phyloP scores from a whole-genome alignment of 2,329 filamentous ascomycete genomes.

The Arthroderma sp. region DNA sequence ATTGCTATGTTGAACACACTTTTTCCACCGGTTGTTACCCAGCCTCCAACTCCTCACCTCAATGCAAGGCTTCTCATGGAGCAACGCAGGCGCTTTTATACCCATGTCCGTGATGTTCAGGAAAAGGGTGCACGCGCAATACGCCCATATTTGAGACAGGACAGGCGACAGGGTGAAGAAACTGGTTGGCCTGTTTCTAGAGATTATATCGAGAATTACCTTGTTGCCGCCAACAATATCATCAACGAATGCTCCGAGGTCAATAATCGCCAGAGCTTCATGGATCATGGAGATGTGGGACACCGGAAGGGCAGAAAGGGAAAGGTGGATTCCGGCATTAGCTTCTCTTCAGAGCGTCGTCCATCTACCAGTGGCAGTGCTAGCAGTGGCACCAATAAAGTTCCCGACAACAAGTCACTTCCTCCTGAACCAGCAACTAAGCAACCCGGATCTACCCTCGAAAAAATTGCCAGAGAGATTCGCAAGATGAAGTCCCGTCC shows the following conservation, averaged over 20 bases:
- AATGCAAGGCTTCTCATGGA: slow-evolving; percentile 39
- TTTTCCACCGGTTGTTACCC: slow-evolving; percentile 43
- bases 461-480: slow-evolving; percentile 47
- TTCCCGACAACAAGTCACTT: slow-evolving; percentile 10
- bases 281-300: slow-evolving; percentile 16
- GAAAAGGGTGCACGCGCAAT: slow-evolving; percentile 40
- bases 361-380: slow-evolving; percentile 25
- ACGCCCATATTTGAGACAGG: slow-evolving; percentile 40
- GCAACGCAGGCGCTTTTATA: slow-evolving; percentile 50
- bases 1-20: slow-evolving; percentile 56
- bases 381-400: slow-evolving; percentile 17
- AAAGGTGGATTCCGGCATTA: slow-evolving; percentile 52
- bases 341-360: slow-evolving; percentile 36
- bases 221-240: slow-evolving; percentile 45
- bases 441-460: slow-evolving; percentile 41
- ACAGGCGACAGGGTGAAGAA: slow-evolving; percentile 37
- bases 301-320: slow-evolving; percentile 27
- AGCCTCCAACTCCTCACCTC: slow-evolving; percentile 39
- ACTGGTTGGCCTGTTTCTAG: slow-evolving; percentile 43
- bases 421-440: slow-evolving; percentile 11
- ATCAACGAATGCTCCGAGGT: slow-evolving; percentile 47
- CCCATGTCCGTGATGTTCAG: slow-evolving; percentile 47
- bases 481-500: slow-evolving; percentile 44
- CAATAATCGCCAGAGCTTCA: slow-evolving; percentile 28
- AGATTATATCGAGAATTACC: slow-evolving; percentile 44